Conservation (phyloP, 306 rosid genomes). For the Herpetospermum pedunculosum region DNA sequence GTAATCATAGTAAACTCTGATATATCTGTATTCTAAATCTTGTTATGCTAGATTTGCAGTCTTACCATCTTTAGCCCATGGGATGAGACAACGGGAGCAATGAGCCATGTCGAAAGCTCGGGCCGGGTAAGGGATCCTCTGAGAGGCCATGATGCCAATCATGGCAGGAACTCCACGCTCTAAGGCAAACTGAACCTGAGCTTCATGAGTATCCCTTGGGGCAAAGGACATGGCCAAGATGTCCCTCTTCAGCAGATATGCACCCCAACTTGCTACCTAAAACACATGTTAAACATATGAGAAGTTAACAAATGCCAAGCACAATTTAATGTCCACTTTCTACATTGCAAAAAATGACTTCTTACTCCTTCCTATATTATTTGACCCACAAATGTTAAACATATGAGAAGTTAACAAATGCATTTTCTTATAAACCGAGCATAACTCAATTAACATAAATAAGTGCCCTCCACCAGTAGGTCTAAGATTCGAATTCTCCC, state of each 20-base stretch:
- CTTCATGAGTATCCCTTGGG: conserved; percentile 95
- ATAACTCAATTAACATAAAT: no score
- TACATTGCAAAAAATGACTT: neutral
- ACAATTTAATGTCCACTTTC: neutral
- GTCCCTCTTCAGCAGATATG: conserved; percentile 69
- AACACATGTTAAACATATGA: no score
- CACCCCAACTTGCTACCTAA: conserved; percentile 99
- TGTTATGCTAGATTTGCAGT: neutral
- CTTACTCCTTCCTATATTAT: neutral
- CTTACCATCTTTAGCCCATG: conserved; percentile 57
- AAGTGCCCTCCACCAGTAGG: no score
- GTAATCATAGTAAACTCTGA: no score
- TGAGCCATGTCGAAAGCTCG: conserved; percentile 98
- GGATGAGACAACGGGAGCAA: conserved; percentile 92
- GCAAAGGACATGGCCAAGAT: conserved; percentile 86
- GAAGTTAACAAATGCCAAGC: no score
- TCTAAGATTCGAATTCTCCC: no score
- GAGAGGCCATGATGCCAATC: conserved; percentile 83
- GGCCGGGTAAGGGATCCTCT: conserved; percentile 83
- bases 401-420: no score
- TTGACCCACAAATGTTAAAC: no score
- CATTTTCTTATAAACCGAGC: no score
- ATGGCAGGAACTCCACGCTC: conserved; percentile 98
- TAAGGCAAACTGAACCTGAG: conserved; percentile 89
- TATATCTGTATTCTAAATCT: no score